phyloP scores from a whole-genome alignment of 176 grass and related monocot genomes.

The Sorghum bicolor region Sorghum_bicolor_NCBIv3 NC_012874.2:69692001-69692500 shows the following conservation, averaged over 20 bases:
- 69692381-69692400: conserved; percentile 41
- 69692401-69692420: conserved; percentile 57
- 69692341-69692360: conserved; percentile 55
- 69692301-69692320: conserved; percentile 49
- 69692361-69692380: conserved; percentile 49
- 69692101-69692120: background rate
- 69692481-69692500: conserved; percentile 83
- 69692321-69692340: conserved; percentile 33
- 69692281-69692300: conserved; percentile 52
- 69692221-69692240: conserved; percentile 33
- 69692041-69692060: conserved; percentile 55
- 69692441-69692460: conserved; percentile 24
- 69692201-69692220: too few species aligned
- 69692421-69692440: conserved; percentile 58
- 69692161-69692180: too few species aligned
- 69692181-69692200: too few species aligned
- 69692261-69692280: conserved; percentile 45
- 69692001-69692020: conserved; percentile 40
- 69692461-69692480: conserved; percentile 32
- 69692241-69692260: conserved; percentile 48
- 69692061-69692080: conserved; percentile 89
- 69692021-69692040: conserved; percentile 44
- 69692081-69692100: conserved; percentile 99
- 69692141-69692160: background rate
- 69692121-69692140: background rate